These are phyloP conservation scores for Penicillium tannophilum DNA, from an alignment of 495 filamentous ascomycete species.

Conservation along the genomic window DNA sequence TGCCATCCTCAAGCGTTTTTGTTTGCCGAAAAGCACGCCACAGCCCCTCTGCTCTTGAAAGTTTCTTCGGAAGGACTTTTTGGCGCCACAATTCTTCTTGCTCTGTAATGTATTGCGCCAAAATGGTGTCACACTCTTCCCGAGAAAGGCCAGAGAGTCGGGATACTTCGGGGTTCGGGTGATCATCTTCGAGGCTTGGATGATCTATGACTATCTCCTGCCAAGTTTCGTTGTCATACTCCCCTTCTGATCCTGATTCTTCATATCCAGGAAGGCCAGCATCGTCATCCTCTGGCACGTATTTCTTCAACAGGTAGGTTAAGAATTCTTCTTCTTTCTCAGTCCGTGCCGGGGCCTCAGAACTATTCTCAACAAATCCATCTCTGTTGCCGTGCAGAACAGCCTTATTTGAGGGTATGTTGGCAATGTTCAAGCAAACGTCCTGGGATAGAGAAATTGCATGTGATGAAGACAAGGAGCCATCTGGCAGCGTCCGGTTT, in stretches of 20 bases:
- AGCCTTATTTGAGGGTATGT: not conserved
- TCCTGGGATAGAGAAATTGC: not conserved
- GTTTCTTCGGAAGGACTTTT: not conserved
- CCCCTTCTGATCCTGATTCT: constrained; percentile 61
- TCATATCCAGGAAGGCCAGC: constrained; percentile 63
- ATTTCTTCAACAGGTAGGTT: constrained; percentile 45
- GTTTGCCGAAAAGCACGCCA: not conserved
- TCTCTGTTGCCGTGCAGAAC: not conserved
- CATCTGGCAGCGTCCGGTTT: not conserved
- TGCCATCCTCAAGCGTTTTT: too few relatives aligned
- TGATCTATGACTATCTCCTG: constrained; percentile 28
- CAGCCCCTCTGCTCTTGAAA: not conserved
- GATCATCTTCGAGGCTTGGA: not conserved
- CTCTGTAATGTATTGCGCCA: constrained; percentile 46
- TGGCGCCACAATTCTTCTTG: constrained; percentile 36
- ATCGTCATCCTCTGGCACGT: constrained; percentile 49
- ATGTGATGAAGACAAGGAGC: not conserved
- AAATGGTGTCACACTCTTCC: not conserved
- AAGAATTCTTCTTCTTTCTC: constrained; percentile 5
- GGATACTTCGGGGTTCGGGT: not conserved
- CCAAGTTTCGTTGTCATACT: constrained; percentile 60
- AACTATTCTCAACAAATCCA: not conserved
- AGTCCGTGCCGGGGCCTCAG: not conserved
- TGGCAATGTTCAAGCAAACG: not conserved
- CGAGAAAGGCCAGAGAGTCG: not conserved